Percentiles rank a stretch among this genome's conserved stretches.
These are phyloP conservation scores for Stropharia rugosoannulata DNA, from an alignment of 768 basidiomycete species.

Conservation along the genomic window DNA sequence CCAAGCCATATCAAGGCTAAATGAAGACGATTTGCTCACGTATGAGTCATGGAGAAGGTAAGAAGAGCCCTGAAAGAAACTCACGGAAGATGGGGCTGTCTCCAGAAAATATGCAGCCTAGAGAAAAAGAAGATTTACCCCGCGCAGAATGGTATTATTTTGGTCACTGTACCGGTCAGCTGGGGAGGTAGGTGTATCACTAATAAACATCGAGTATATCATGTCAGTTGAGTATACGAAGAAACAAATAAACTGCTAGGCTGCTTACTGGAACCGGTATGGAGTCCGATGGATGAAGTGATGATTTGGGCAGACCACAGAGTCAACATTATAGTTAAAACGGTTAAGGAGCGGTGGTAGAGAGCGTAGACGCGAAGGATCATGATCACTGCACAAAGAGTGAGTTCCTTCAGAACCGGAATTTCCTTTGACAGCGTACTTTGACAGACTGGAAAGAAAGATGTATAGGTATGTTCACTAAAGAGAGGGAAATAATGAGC, in stretches of 20 bases:
- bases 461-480: not conserved
- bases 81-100: conserved; percentile 17
- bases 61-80: not conserved
- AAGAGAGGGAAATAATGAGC: conserved; percentile 6
- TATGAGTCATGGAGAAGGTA: not conserved
- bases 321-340: conserved; percentile 19
- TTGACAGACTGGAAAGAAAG: conserved; percentile 18
- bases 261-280: conserved; percentile 23
- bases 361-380: conserved; percentile 30
- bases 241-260: not conserved
- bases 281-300: conserved; percentile 21
- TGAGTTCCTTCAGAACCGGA: not conserved
- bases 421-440: conserved; percentile 7
- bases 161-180: conserved; percentile 18
- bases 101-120: conserved; percentile 27
- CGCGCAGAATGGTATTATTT: not conserved
- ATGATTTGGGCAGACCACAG: conserved; percentile 25
- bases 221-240: not conserved
- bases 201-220: not conserved
- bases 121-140: not conserved
- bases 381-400: conserved; percentile 24
- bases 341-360: conserved; percentile 17
- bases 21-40: not conserved
- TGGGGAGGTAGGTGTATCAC: conserved; percentile 24
- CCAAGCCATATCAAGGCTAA: conserved; percentile 18